Base-by-base conservation (phyloP, 306 rosid genomes). In the Trifolium repens region DNA sequence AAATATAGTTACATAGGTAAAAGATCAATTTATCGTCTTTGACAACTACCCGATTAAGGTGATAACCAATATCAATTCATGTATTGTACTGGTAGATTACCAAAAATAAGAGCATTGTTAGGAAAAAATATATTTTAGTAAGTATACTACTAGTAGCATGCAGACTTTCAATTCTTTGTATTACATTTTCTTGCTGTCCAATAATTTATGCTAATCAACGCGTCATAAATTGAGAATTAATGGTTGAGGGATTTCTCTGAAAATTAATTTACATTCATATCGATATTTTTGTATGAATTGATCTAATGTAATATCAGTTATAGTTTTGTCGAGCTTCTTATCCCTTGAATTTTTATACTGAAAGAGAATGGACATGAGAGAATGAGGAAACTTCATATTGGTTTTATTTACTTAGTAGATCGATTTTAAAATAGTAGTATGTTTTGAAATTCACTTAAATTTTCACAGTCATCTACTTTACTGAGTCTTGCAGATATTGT, bases 241-340 rank as follows among this genome's bases (percentile, higher is more conserved):
- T 14, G 8, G 19, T n/a, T 49, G 55, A 8, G 55, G 55, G 55
- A 49, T 49, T 49, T 49, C 54, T 14, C 54, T 4, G 16, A 49
- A 49, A 49, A 49, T 4, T 10, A 2, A 5, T 49, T 49, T 49
- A 5, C 9, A n/a, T 49, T 49, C 19, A 49, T 3, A 49, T 49
- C 55, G 5, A 0, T 52, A 11, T 24, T 19, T 17, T 54, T 54
- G 1, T 19, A 16, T 54, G 60, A 17, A 17, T 17, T 54, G 13
- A 54, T 17, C 27, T 53, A 26, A 54, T 54, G 61, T 54, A 54
- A 54, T 17, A 54, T 54, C 61, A 54, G 61, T 54, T 54, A 10
- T 54, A 57, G 34, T 57, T 22, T 9, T 26, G n/a, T 57, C 8
- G 2, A 57, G 35, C 63, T 24, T 57, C 35, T 26, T 17, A 22